Percentiles rank a stretch among this genome's conserved stretches.
Conservation (phyloP, 352 stramenopile genomes). For the Pythium periplocum region DNA sequence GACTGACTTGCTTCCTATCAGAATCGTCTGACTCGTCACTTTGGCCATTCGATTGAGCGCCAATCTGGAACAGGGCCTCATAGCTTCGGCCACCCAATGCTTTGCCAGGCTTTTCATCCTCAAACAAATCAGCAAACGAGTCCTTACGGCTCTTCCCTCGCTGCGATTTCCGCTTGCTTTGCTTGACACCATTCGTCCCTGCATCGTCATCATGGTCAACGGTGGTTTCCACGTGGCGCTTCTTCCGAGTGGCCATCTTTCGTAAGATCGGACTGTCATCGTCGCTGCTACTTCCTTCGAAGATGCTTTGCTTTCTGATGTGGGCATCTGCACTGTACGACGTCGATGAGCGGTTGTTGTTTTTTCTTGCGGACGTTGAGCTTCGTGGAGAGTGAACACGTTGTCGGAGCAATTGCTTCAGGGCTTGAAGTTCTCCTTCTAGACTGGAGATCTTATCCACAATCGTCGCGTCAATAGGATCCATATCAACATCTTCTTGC, state of each 20-base stretch:
- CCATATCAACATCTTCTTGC: constrained; percentile 14
- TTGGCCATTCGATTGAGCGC: background rate
- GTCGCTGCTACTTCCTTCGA: constrained; percentile 57
- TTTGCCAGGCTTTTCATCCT: constrained; percentile 26
- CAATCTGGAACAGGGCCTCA: constrained; percentile 49
- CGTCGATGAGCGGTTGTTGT: too few relatives aligned
- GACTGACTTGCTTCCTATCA: too few relatives aligned
- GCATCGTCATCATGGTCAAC: too few relatives aligned
- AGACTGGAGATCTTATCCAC: constrained; percentile 78
- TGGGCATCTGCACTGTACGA: background rate
- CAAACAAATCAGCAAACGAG: constrained; percentile 75
- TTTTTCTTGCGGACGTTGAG: constrained; percentile 2
- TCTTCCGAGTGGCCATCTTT: too few relatives aligned
- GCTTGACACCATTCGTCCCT: background rate
- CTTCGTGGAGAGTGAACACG: constrained; percentile 20
- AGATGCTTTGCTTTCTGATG: constrained; percentile 62
- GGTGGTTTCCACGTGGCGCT: too few relatives aligned
- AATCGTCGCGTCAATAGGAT: constrained; percentile 55
- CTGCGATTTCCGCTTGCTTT: constrained; percentile 7
- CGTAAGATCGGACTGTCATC: constrained; percentile 7
- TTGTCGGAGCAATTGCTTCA: constrained; percentile 66
- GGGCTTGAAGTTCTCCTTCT: constrained; percentile 50
- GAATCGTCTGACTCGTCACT: too few relatives aligned
- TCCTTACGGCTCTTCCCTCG: constrained; percentile 31
- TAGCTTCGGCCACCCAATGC: constrained; percentile 35